A percentile compares a stretch with the other conserved stretches of the same genome.
Conservation (phyloP, 2,329 filamentous ascomycete genomes). For the Ilyonectria sp. region DNA sequence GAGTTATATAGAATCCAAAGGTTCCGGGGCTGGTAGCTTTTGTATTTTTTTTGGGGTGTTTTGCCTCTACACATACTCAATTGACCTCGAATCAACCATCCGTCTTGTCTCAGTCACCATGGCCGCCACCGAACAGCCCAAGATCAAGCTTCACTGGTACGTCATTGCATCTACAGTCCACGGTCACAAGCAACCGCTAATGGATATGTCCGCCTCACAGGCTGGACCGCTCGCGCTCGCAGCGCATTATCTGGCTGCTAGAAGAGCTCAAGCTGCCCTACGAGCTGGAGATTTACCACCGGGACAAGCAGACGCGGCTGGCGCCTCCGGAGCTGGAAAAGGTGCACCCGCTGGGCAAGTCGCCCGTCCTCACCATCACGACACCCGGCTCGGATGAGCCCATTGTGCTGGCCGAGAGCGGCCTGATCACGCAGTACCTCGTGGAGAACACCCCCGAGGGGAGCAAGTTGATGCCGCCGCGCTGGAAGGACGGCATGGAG, state of each 20-base stretch:
- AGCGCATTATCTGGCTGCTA: constrained; percentile 88
- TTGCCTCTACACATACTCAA: not conserved
- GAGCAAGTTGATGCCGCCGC: constrained; percentile 64
- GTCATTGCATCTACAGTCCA: constrained; percentile 24
- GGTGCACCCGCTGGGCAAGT: constrained; percentile 89
- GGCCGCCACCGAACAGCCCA: constrained; percentile 57
- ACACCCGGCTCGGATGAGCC: constrained; percentile 58
- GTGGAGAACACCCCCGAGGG: constrained; percentile 72
- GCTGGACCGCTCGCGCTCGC: constrained; percentile 87
- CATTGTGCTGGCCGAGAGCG: constrained; percentile 84
- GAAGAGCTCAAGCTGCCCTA: constrained; percentile 87
- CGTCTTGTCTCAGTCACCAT: constrained; percentile 29
- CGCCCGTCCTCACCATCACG: constrained; percentile 81
- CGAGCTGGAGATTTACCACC: constrained; percentile 84
- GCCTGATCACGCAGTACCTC: constrained; percentile 85
- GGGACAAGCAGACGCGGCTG: constrained; percentile 71
- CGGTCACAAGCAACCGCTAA: not conserved
- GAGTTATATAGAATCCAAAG: not conserved
- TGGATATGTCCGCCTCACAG: constrained; percentile 60
- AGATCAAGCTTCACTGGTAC: constrained; percentile 77
- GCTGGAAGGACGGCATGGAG: constrained; percentile 72
- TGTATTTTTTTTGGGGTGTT: not conserved
- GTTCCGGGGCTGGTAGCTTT: not conserved
- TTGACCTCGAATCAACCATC: not conserved
- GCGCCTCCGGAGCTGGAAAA: constrained; percentile 84